Evolutionary conservation across 148 eudicot species (phyloP).

Genomic region (Agrostemma githago): DNA sequence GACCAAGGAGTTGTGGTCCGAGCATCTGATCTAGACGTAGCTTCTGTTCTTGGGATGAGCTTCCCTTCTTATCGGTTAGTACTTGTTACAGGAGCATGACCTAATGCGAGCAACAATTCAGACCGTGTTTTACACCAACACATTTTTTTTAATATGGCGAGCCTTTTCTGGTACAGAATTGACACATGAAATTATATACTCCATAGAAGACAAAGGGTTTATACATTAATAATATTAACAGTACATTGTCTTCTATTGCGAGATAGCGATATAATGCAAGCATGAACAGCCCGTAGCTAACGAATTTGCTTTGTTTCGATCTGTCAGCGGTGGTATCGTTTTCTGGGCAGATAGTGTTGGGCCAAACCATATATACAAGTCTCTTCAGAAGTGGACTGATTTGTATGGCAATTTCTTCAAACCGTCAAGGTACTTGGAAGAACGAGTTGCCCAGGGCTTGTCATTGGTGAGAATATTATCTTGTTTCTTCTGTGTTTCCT

Average conservation of each 20-base stretch:
- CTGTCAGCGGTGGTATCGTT: constrained; percentile 86
- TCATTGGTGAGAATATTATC: constrained; percentile 53
- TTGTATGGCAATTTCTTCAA: constrained; percentile 68
- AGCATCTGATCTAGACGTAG: constrained; percentile 90
- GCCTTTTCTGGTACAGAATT: not conserved
- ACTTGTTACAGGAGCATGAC: not conserved
- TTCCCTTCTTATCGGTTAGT: constrained; percentile 87
- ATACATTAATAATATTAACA: not conserved
- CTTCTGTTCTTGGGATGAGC: constrained; percentile 97
- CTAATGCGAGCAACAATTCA: too few species aligned
- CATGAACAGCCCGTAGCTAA: constrained; percentile 11
- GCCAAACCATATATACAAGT: constrained; percentile 51
- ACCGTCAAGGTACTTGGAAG: constrained; percentile 84
- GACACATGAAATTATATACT: too few species aligned
- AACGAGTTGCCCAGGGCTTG: constrained; percentile 75
- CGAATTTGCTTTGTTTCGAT: constrained; percentile 14
- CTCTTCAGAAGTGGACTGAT: constrained; percentile 73
- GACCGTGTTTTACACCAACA: too few species aligned
- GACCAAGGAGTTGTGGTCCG: constrained; percentile 87
- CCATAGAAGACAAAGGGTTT: too few species aligned
- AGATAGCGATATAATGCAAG: not conserved
- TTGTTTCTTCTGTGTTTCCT: not conserved
- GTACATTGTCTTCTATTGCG: not conserved
- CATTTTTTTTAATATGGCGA: too few species aligned
- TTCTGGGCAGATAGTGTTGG: constrained; percentile 95